These are phyloP conservation scores for Lentinula novae-zelandiae DNA, from an alignment of 1,284 basidiomycete genomes.

Conservation along the genomic window DNA sequence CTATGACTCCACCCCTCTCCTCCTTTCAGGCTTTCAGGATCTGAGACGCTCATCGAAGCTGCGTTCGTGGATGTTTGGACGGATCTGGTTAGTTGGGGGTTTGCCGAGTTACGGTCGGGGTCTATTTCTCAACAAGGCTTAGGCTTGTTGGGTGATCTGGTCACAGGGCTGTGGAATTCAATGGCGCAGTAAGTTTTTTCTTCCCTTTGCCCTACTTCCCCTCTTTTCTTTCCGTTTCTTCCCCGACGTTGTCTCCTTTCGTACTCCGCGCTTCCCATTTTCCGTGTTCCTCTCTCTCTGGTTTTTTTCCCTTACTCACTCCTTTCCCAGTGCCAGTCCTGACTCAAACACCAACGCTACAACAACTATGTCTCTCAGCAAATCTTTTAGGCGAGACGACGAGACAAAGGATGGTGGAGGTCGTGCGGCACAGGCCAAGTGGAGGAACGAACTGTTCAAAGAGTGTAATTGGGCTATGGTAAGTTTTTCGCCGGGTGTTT, in stretches of 20 bases:
- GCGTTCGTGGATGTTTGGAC: constrained; percentile 85
- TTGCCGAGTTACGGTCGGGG: constrained; percentile 58
- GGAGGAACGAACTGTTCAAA: constrained; percentile 27
- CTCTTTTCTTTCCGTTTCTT: background rate
- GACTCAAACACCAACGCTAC: background rate
- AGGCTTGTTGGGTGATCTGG: background rate
- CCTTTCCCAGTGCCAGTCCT: background rate
- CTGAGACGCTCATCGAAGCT: constrained; percentile 78
- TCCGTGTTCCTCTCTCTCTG: background rate
- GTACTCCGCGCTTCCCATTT: background rate
- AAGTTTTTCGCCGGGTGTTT: constrained; percentile 26
- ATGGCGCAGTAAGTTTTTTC: background rate
- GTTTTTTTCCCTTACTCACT: background rate
- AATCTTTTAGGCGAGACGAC: background rate
- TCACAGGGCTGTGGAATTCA: background rate
- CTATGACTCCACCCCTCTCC: constrained; percentile 83
- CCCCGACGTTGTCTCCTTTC: background rate
- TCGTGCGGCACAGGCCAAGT: background rate
- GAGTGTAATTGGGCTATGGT: constrained; percentile 90
- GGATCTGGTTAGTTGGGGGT: constrained; percentile 78
- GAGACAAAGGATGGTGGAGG: background rate
- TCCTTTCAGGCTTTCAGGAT: constrained; percentile 64
- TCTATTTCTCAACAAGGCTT: constrained; percentile 21
- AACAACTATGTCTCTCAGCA: background rate
- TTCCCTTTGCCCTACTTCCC: background rate